Conservation (phyloP, 139 green algal genomes). For the Chlamydomonas eustigma region DNA sequence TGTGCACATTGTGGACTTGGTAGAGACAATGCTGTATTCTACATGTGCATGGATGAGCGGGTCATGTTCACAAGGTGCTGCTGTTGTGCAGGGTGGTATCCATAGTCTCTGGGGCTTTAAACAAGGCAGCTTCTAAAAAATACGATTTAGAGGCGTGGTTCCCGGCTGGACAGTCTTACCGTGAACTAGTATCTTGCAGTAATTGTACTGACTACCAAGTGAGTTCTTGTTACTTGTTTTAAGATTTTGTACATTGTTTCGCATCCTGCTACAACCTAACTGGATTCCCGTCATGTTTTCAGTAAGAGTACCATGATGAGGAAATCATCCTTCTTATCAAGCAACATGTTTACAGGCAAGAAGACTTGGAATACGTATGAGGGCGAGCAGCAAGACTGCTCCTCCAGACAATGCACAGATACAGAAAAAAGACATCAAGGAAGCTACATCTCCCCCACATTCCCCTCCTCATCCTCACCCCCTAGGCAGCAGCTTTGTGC, state of each 20-base stretch:
- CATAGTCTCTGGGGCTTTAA: constrained; percentile 96
- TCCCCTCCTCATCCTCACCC: no score
- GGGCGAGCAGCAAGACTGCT: background rate
- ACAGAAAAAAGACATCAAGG: background rate
- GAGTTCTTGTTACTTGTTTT: no score
- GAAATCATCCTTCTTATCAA: no score
- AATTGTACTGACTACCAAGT: constrained; percentile 97
- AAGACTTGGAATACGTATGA: background rate
- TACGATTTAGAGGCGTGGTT: constrained; percentile 99
- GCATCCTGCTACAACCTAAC: no score
- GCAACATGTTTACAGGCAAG: no score
- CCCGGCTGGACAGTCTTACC: constrained; percentile 79
- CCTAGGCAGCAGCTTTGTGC: constrained; percentile 46
- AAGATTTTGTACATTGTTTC: no score
- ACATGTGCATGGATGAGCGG: no score
- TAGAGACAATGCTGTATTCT: background rate
- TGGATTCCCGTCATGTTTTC: no score
- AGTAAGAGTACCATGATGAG: no score
- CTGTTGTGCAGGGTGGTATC: constrained; percentile 72
- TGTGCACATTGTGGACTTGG: background rate
- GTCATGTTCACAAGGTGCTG: no score
- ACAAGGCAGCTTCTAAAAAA: constrained; percentile 98
- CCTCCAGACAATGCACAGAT: background rate
- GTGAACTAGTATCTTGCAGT: constrained; percentile 96
- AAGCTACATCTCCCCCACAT: no score